A percentile compares a stretch with the other conserved stretches of the same genome.
Evolutionary conservation across 148 eudicot genomes (phyloP).

Genomic region (Cornus controversa): DNA sequence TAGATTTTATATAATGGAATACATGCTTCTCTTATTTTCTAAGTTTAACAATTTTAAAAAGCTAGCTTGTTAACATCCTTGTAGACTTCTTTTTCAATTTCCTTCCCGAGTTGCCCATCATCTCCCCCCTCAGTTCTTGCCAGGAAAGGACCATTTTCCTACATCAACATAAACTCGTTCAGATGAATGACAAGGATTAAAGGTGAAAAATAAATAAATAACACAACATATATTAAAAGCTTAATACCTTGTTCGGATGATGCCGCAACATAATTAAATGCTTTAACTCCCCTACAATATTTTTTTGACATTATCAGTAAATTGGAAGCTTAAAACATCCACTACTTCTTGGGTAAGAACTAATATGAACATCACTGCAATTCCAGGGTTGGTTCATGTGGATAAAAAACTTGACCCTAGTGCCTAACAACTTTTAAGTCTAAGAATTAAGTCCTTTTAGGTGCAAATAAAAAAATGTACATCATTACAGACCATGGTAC

Average conservation of each 20-base stretch:
- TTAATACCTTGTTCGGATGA: constrained; percentile 94
- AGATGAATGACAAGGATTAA: background rate
- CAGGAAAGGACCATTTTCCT: constrained; percentile 80
- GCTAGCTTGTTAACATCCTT: constrained; percentile 75
- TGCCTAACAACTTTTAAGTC: too few relatives aligned
- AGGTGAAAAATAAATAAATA: constrained; percentile 3
- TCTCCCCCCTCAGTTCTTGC: constrained; percentile 70
- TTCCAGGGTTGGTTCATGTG: too few relatives aligned
- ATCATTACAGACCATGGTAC: too few relatives aligned
- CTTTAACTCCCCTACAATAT: constrained; percentile 70
- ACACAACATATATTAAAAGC: constrained; percentile 10
- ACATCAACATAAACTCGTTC: constrained; percentile 3
- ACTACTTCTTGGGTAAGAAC: background rate
- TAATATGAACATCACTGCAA: too few relatives aligned
- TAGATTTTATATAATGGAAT: too few relatives aligned
- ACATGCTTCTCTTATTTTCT: too few relatives aligned
- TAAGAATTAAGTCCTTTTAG: too few relatives aligned
- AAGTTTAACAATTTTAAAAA: too few relatives aligned
- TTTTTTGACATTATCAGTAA: background rate
- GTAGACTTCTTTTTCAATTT: constrained; percentile 64
- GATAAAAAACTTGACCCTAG: too few relatives aligned
- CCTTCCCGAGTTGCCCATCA: constrained; percentile 74
- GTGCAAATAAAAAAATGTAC: too few relatives aligned
- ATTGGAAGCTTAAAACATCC: background rate
- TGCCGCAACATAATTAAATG: constrained; percentile 69